Base-by-base conservation (phyloP, 805 yeast genomes). In the Starmerella apicola region DNA sequence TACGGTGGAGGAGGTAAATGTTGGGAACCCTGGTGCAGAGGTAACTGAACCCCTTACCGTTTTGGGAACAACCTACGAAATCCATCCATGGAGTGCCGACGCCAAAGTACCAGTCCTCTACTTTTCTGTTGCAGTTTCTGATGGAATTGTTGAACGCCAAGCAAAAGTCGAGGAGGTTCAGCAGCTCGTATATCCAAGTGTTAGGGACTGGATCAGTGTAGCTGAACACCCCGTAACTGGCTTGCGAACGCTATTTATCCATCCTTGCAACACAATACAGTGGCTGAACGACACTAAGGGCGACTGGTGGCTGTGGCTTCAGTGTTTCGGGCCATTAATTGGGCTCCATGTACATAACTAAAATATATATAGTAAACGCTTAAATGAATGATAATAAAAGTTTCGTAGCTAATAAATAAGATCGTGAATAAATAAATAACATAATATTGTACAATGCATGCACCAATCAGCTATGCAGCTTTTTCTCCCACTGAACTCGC, bases 191-290 rank as follows among this genome's bases (percentile, higher is more conserved):
- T 29, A 27, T 5, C 17, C 15, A n/a, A 15, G 27, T 12, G 26
- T 16, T 45, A 4, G 30, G 9, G 32, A 38, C 23, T 40, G 34
- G 39, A 37, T 51, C 6, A 41, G 49, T 13, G 38, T 40, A 22
- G 48, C 52, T 3, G 62, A 53, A 29, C 59, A 54, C 37, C 61
- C 61, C 5, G n/a, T 46, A 8, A 42, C 46, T 24, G 54, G 55
- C 3, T 39, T 44, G 30, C 59, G 59, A 5, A 33, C 44, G 13
- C 49, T 56, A 37, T 58, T 55, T 37, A 30, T 67, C 1, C 72
- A 68, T 44, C 71, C 72, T 3, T 68, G 72, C 49, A 58, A 60
- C 30, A 58, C 67, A 0, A 34, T 42, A 4, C 53, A 50, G 7
- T 41, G 62, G 40, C 50, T 64, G 23, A 49, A 47, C 2, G 52